Base-by-base conservation (phyloP, 257 asterid species). In the Solanum dulcamara region DNA sequence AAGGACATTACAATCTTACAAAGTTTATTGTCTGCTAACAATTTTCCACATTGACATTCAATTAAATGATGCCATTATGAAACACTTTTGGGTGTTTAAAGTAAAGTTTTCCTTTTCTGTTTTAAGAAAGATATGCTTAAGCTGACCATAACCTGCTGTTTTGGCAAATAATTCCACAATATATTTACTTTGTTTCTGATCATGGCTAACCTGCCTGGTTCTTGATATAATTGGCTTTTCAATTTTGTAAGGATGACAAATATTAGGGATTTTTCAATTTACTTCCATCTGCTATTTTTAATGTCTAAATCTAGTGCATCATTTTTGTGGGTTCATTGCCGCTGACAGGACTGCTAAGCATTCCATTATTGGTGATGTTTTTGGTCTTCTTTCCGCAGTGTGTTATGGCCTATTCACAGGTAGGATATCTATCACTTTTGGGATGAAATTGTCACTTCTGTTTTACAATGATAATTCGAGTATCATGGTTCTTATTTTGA, bases 391-490 rank as follows among this genome's bases (percentile, higher is more conserved):
- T 81, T 94, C 98, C 48, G 96, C 98, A 22, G 92, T 88, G 22
- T 91, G 83, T 15, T 93, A 93, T 74, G 97, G 98, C 86, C 83
- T 93, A 84, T 94, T 93, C 89, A 94, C 98, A 38, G 97, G 98
- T 90, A 84, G 32, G 75, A 12, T 37, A 62, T 32, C 57, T 6
- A 42, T 74, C 37, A 74, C n/a, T 11, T 13, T 74, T 42, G 17
- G 71, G 85, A 40, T 83, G 71, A 81, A 70, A 28, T 85, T 32
- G 30, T 81, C 57, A 70, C 53, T 22, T 46, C 48, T 32, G 42
- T 30, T 50, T 66, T 75, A 57, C 30, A 22, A n/a, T 53, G 37
- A 72, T 46, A 75, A 26, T 67, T 11, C 22, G 50, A 60, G 59
- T 67, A 74, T 33, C 50, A 66, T 89, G 35, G 11, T 38, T 40